Conservation (phyloP, 108 stramenopile species). For the Cylindrotheca closterium region DNA sequence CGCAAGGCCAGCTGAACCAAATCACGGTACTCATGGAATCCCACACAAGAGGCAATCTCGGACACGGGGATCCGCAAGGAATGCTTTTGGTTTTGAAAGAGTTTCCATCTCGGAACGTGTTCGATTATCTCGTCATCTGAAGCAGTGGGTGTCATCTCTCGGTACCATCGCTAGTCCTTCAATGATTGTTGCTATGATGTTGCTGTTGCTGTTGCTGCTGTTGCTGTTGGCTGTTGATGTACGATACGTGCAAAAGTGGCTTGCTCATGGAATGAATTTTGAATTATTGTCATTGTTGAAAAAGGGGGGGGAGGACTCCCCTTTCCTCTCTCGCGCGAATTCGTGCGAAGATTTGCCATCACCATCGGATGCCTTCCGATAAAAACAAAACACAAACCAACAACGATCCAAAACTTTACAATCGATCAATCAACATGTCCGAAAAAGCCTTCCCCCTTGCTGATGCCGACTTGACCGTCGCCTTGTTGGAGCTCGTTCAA, state of each 20-base stretch:
- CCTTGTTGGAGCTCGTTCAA: conserved; percentile 96
- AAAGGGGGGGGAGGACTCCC: no score
- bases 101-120: neutral
- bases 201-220: no score
- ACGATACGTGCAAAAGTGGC: no score
- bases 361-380: no score
- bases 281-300: no score
- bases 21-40: conserved; percentile 57
- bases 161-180: neutral
- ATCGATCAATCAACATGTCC: conserved; percentile 56
- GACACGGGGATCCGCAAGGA: conserved; percentile 60
- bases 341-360: neutral
- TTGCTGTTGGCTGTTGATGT: neutral
- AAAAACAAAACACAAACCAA: no score
- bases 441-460: conserved; percentile 98
- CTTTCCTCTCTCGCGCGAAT: no score
- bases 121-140: no score
- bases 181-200: neutral
- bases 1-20: conserved; percentile 53
- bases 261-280: no score
- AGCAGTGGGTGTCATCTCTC: no score
- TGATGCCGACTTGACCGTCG: conserved; percentile 97
- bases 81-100: conserved; percentile 47
- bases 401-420: neutral
- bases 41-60: conserved; percentile 53